Evolutionary conservation across 306 rosid genomes (phyloP), one percentile per base, ranked within the genome.

Genomic region (Bauhinia variegata): DNA sequence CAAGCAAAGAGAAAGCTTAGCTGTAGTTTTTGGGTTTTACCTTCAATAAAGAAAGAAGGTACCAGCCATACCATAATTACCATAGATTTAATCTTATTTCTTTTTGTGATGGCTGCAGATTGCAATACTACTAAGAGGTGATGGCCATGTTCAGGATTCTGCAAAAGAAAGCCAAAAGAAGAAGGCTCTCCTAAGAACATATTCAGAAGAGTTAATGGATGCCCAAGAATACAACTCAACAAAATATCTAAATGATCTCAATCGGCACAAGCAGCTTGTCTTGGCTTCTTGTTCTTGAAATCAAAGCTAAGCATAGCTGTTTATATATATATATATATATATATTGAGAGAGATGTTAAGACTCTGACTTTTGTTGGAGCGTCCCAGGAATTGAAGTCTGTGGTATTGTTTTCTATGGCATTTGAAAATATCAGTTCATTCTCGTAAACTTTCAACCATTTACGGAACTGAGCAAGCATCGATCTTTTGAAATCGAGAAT

Each of bases 191-290:
- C 87, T 13, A 18, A 87, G 96, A 82, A 87, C 95, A 37, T 88
- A 82, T 84, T 88, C 97, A 0, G 95, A 90, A 79, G 97, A 90
- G 83, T 78, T 90, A 9, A 15, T 82, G 11, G 97, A 93, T 58
- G 90, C 56, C 5, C 92, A 80, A 69, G 99, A 88, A 55, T 95
- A 90, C 85, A 88, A 90, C 85, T 83, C 89, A 41, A 86, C 96
- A 13, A 90, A 80, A 75, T 81, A 79, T 80, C 74, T 91, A 14
- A 71, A 75, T 10, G 95, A 90, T 66, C 80, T 86, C 54, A 72
- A 77, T 58, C 76, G 64, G 10, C 86, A 72, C 75, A 81, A 59
- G 73, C 80, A 85, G 73, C 15, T 90, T 54, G 95, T 87, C 10
- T 73, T 88, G 33, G 74, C 54, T 52, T 61, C 34, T 71, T 77